Evolutionary conservation across 2,329 filamentous ascomycete species (phyloP), one percentile per base, ranked within the genome.

Genomic region (Leptographium lundbergii): DNA sequence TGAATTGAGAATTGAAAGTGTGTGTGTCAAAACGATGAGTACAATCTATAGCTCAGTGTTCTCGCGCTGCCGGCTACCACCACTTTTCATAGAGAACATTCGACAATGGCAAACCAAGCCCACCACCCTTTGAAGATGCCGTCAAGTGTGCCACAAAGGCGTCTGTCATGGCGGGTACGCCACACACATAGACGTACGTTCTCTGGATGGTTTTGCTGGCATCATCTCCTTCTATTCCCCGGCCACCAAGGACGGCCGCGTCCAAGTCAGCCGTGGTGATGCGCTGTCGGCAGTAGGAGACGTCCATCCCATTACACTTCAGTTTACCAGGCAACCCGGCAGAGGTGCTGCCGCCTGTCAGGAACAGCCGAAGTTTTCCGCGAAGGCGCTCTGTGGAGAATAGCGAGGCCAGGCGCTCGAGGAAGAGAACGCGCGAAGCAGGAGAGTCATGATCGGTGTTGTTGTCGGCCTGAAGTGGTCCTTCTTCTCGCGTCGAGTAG

Each of bases 131-230:
- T 7, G 4, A n/a, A 0, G 64, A 56, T 2, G 70, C 67, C 3
- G 69, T 74, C 10, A 81, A 65, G 24, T 77, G 70, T 24, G 72
- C 70, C 0, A 86, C 81, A 63, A 87, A 77, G 56, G 79, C 75
- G 67, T 89, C 87, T 1, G 85, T 88, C 86, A 89, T 89, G 3
- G 65, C 65, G 13, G 83, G 84, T 17, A 85, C 79, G 1, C 86
- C 86, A 66, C 87, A 89, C 0, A 89, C 71, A 68, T 88, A 89
- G 14, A 82, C 81, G 4, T 58, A 63, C 4, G 55, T 52, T 4
- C 58, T 52, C 24, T 29, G n/a, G 11, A 10, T 6, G 17, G 2
- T 19, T 4, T 1, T 17, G 19, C 10, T 39, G 36, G 14, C 36
- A 39, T 39, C 14, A 1, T 39, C 32, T 17, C 17, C 11, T 9